phyloP scores from a whole-genome alignment of 345 rosid genomes.

The Moricandia arvensis region DNA sequence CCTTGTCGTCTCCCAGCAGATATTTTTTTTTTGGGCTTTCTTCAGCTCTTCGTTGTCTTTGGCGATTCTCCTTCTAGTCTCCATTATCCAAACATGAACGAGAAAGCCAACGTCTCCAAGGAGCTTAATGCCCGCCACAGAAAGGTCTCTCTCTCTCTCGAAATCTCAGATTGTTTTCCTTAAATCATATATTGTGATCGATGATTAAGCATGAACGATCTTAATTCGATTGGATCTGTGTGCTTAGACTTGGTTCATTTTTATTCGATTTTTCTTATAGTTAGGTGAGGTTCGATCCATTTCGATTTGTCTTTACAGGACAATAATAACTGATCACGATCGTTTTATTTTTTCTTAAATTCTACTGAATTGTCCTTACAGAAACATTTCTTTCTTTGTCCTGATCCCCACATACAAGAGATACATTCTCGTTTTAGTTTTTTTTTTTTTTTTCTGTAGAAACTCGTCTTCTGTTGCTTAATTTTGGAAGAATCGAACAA shows the following conservation, averaged over 20 bases:
- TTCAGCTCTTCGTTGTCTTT: conserved; percentile 18
- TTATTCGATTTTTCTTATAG: background rate
- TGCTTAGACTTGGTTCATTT: conserved; percentile 3
- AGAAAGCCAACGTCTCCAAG: conserved; percentile 97
- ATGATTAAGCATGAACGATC: conserved; percentile 2
- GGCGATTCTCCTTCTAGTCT: conserved; percentile 21
- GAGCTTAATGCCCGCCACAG: conserved; percentile 96
- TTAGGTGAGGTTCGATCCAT: conserved; percentile 1
- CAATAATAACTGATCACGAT: conserved; percentile 15
- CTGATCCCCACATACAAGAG: conserved; percentile 3
- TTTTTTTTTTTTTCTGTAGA: background rate
- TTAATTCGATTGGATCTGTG: conserved; percentile 35
- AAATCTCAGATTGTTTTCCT: conserved; percentile 1
- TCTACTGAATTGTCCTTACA: background rate
- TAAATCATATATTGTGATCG: background rate
- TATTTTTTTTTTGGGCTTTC: conserved; percentile 9
- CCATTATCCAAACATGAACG: conserved; percentile 72
- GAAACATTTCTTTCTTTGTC: background rate
- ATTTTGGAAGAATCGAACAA: background rate
- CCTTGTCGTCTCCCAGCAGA: conserved; percentile 33
- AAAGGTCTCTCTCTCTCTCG: conserved; percentile 49
- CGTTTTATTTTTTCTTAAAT: background rate
- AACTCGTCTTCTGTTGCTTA: background rate
- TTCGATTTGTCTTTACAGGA: background rate
- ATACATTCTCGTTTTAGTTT: background rate